Base-by-base conservation (phyloP, 352 stramenopile genomes). In the Phytopythium boreale region DNA sequence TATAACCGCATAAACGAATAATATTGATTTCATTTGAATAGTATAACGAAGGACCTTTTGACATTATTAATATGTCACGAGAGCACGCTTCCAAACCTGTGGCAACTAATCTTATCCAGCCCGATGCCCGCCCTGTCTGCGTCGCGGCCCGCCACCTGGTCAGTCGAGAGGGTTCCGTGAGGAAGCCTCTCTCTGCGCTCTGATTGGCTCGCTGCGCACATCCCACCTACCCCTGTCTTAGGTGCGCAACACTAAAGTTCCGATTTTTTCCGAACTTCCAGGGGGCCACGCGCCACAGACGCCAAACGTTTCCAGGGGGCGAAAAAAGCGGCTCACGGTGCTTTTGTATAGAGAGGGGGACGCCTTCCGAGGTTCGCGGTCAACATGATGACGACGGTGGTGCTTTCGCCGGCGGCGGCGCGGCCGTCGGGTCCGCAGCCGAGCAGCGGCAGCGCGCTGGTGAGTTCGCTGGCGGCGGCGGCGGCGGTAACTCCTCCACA, bases 341-440 rank as follows among this genome's bases (percentile, higher is more conserved):
- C 34, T 10, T 39, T 39, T 39, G 41, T 24, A 20, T 10, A 8
- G 22, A 29, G 22, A 27, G n/a, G n/a, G 46, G 46, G n/a, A 24
- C 10, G 22, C 17, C 29, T 3, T 34, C 41, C 15, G 41, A 1
- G 17, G 41, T 26, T 24, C 41, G 46, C 46, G 46, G 15, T 8
- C 17, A 19, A 17, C 36, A 41, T 26, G 19, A 88, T 90, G 81
- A 88, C 79, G 12, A 84, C 77, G 12, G 71, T 85, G 26, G 71
- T 87, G 34, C 63, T 88, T 27, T 75, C 80, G 49, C 69, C 75
- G 9, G 19, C 52, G 17, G 51, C 78, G 12, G 67, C 76, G 12
- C 53, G 68, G 0, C 61, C 71, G 22, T 12, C 69, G 14, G 74
- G 63, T 29, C 62, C 74, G 46, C 46, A 52, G 46, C 46, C 46